These are phyloP conservation scores for Eucalyptus sideroxylon DNA, from an alignment of 345 rosid genomes.

Conservation along the genomic window DNA sequence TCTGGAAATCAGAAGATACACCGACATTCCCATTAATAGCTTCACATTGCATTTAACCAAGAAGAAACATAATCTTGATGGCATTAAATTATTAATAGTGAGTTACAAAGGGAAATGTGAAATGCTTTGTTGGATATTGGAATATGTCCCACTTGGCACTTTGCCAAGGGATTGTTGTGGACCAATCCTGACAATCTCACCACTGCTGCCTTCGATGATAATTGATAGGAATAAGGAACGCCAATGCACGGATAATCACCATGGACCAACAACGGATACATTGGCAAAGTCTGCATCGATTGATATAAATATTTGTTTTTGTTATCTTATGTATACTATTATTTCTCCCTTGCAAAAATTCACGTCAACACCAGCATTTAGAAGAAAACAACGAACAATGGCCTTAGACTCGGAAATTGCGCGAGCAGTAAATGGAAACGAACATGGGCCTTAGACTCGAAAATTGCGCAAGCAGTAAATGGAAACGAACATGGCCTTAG, in stretches of 20 bases:
- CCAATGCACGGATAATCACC: not conserved
- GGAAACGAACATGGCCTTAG: not conserved
- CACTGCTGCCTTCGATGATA: not conserved
- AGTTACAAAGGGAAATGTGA: not conserved
- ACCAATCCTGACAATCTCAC: not conserved
- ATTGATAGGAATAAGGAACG: not conserved
- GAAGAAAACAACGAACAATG: not conserved
- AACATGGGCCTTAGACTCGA: not conserved
- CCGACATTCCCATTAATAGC: not conserved
- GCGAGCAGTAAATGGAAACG: not conserved
- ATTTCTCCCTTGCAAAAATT: not conserved
- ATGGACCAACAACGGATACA: not conserved
- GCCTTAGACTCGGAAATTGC: not conserved
- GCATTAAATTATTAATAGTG: not conserved
- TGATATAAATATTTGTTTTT: not conserved
- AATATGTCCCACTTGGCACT: not conserved
- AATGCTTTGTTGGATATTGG: not conserved
- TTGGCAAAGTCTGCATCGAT: not conserved
- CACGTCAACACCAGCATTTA: not conserved
- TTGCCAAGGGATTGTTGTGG: not conserved
- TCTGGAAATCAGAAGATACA: not conserved
- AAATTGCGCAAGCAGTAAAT: not conserved
- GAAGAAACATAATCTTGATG: not conserved
- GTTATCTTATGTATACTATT: not conserved
- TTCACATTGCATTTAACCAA: not conserved